Base-by-base conservation (phyloP, 2,329 filamentous ascomycete genomes). In the Calycina marina region DNA sequence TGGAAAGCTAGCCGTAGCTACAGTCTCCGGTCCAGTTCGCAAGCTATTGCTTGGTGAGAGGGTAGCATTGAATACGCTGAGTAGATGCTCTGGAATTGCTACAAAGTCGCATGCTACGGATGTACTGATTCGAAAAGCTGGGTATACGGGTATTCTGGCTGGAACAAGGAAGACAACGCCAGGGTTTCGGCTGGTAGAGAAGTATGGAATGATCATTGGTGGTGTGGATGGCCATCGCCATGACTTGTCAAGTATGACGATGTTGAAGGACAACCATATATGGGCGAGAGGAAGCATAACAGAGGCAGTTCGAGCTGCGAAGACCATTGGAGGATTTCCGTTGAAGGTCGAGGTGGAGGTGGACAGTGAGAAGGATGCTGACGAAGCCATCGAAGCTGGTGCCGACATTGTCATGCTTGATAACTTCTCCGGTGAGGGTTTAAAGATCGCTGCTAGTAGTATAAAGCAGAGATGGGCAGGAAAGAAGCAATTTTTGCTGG, bases 251-350 rank as follows among this genome's bases (percentile, higher is more conserved):
- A 72, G 77, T 42, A 96, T 98, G 90, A 86, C 86, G 35, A 98
- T 98, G 90, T 67, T 98, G 43, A 98, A 98, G 63, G 90, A 98
- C 59, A 98, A 98, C 58, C 90, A 98, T 58, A 78, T 98, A 36
- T 94, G 88, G 79, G 84, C 83, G 40, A 77, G 80, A 33, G 78
- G 78, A 15, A 82, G 79, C 52, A 96, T 98, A 55, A 75, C 79
- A 1, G 73, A 80, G 14, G 90, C 90, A 4, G 86, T 98, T 14
- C 63, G 63, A 25, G 83, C 88, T 2, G 90, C 90, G 14, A 83
- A 83, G 54, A 67, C 75, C 8, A 83, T 78, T 0, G 88, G 76
- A 6, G 90, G 90, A 0, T 98, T 96, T 57, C 74, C 81, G 25
- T 66, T 93, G 37, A 98, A 96, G 65, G 70, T 98, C 25, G 90